Evolutionary conservation across 805 yeast species (phyloP).

Genomic region (Candida sanyiensis): DNA sequence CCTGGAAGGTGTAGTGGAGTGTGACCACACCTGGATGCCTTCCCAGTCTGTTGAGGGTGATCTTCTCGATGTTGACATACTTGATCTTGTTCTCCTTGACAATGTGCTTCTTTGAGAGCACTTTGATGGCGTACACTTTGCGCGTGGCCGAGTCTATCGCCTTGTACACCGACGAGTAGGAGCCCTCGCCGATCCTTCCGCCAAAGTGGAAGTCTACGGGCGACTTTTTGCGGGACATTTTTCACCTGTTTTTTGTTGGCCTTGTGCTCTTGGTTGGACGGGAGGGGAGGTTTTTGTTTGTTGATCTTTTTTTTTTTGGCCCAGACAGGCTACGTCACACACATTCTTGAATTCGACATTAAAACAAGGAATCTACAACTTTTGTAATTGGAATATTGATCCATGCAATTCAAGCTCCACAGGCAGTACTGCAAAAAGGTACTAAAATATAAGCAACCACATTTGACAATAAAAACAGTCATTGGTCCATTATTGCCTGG

Average conservation of each 20-base stretch:
- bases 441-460: no score
- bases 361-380: no score
- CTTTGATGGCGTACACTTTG: slow-evolving; percentile 83
- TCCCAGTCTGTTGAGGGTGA: slow-evolving; percentile 80
- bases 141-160: slow-evolving; percentile 72
- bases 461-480: no score
- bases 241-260: background rate
- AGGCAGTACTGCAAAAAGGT: no score
- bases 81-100: slow-evolving; percentile 92
- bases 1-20: slow-evolving; percentile 91
- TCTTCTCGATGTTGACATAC: slow-evolving; percentile 92
- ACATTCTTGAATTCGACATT: no score
- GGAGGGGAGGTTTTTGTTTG: background rate
- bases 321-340: no score
- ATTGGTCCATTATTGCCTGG: no score
- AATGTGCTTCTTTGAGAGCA: slow-evolving; percentile 86
- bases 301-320: background rate
- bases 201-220: slow-evolving; percentile 80
- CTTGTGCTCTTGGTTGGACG: background rate
- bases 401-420: no score
- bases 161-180: slow-evolving; percentile 88
- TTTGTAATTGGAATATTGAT: no score
- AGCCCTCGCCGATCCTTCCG: slow-evolving; percentile 86
- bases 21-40: slow-evolving; percentile 94
- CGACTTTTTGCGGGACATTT: slow-evolving; percentile 39